Conservation (phyloP, 139 green algal species). For the Closterium sp. region DNA sequence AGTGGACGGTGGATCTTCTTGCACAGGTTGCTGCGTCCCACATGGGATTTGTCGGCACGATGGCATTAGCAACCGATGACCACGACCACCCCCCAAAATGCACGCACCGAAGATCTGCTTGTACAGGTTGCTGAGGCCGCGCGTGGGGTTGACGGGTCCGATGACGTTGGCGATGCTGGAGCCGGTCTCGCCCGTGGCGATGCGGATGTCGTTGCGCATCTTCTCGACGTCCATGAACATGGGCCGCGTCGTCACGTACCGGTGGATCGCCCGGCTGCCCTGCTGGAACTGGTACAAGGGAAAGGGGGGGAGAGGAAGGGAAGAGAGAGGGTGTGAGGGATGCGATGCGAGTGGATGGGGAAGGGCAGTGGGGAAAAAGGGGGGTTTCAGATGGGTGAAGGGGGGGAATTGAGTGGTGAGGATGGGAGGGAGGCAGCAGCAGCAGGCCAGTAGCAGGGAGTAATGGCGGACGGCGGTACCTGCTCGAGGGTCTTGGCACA, state of each 20-base stretch:
- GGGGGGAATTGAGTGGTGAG: not conserved
- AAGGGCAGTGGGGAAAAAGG: too few species aligned
- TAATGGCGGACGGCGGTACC: not conserved
- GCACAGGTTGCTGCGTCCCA: not conserved
- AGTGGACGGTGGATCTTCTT: not conserved
- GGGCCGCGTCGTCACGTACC: slow-evolving; percentile 38
- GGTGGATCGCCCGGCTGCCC: slow-evolving; percentile 36
- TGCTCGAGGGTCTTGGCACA: slow-evolving; percentile 42
- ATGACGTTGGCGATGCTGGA: not conserved
- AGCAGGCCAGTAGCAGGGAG: too few species aligned
- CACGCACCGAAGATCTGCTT: slow-evolving; percentile 18
- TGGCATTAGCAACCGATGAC: too few species aligned
- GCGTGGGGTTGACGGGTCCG: slow-evolving; percentile 5
- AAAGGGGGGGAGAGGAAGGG: too few species aligned
- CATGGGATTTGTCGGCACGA: not conserved
- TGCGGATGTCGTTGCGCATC: slow-evolving; percentile 10
- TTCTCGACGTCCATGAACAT: slow-evolving; percentile 47
- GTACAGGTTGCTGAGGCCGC: slow-evolving; percentile 17
- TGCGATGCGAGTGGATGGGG: not conserved
- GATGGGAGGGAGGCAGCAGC: not conserved
- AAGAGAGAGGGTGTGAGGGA: too few species aligned
- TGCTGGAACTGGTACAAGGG: slow-evolving; percentile 45
- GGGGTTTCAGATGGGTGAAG: not conserved
- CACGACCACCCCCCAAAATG: too few species aligned
- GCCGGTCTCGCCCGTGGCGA: slow-evolving; percentile 8